A percentile compares a stretch with the other conserved stretches of the same genome.
Conservation (phyloP, 345 rosid genomes). For the Moricandia moricandioides region DNA sequence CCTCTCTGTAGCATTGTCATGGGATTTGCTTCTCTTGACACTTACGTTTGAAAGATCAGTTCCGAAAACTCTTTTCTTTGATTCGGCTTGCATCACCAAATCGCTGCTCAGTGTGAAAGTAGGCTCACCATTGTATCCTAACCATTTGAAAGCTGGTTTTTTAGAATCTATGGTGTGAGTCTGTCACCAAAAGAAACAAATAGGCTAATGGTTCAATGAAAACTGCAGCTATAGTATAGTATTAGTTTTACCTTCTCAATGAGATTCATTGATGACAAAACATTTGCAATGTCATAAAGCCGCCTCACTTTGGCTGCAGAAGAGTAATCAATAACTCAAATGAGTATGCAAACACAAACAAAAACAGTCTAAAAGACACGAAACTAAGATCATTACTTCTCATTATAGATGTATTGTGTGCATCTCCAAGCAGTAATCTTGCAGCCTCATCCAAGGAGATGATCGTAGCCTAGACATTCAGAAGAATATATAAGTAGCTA, state of each 20-base stretch:
- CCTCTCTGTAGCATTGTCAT: slow-evolving; percentile 30
- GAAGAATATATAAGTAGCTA: neutral
- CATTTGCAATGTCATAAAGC: slow-evolving; percentile 84
- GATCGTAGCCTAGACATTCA: slow-evolving; percentile 48
- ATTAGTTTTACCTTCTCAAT: slow-evolving; percentile 69
- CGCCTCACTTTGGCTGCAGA: slow-evolving; percentile 88
- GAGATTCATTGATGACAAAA: slow-evolving; percentile 76
- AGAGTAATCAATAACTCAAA: neutral
- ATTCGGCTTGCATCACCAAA: slow-evolving; percentile 32
- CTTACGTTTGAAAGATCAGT: slow-evolving; percentile 62
- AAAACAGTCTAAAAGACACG: neutral
- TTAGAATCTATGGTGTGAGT: slow-evolving; percentile 74
- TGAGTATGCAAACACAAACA: neutral
- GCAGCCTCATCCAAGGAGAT: slow-evolving; percentile 89
- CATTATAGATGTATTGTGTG: slow-evolving; percentile 65
- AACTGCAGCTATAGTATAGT: neutral
- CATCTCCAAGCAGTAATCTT: slow-evolving; percentile 68
- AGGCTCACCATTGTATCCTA: slow-evolving; percentile 56
- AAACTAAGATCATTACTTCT: slow-evolving; percentile 50
- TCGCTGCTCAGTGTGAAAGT: slow-evolving; percentile 38
- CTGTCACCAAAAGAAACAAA: slow-evolving; percentile 39
- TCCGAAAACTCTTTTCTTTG: slow-evolving; percentile 71
- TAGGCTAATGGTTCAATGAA: neutral
- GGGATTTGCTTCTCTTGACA: slow-evolving; percentile 48
- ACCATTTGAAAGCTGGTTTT: slow-evolving; percentile 90